phyloP scores from a whole-genome alignment of 75 land plant genomes.

The Pinus albicaulis region DNA sequence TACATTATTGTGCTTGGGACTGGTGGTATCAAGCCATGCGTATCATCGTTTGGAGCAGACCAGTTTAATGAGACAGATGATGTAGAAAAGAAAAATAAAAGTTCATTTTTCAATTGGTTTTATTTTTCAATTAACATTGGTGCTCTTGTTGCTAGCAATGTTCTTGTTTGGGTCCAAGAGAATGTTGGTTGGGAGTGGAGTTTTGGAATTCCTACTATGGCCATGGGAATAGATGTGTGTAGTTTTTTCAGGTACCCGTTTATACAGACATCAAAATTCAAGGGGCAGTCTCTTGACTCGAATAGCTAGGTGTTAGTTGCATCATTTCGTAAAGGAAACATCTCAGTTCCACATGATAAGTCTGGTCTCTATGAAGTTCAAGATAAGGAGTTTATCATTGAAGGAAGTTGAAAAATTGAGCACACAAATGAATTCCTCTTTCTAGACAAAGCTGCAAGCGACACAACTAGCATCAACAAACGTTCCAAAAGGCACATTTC shows the following conservation, averaged over 20 bases:
- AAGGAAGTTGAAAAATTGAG: conserved; percentile 78
- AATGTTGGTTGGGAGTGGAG: conserved; percentile 92
- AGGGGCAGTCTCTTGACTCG: conserved; percentile 52
- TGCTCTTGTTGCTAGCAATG: conserved; percentile 64
- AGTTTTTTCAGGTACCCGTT: conserved; percentile 28
- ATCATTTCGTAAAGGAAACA: conserved; percentile 15
- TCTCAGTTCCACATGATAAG: conserved; percentile 14
- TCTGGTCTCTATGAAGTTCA: conserved; percentile 47
- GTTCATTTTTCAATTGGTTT: conserved; percentile 93
- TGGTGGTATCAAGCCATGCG: too few relatives aligned
- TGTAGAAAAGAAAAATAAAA: conserved; percentile 56
- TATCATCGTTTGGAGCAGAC: conserved; percentile 33
- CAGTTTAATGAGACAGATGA: conserved; percentile 56
- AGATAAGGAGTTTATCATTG: conserved; percentile 37
- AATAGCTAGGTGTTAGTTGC: conserved; percentile 50
- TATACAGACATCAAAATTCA: conserved; percentile 35
- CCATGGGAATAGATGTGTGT: conserved; percentile 64
- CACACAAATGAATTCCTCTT: conserved; percentile 54
- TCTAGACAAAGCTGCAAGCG: too few relatives aligned
- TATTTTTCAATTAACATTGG: conserved; percentile 89
- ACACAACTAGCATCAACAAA: too few relatives aligned
- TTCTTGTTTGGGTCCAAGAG: conserved; percentile 83
- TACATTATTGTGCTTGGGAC: too few relatives aligned
- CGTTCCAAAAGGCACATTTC: too few relatives aligned
- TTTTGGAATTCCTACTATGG: conserved; percentile 75